Evolutionary conservation across 495 filamentous ascomycete species (phyloP), one percentile per base, ranked within the genome.

Genomic region (Neurospora sp.): DNA sequence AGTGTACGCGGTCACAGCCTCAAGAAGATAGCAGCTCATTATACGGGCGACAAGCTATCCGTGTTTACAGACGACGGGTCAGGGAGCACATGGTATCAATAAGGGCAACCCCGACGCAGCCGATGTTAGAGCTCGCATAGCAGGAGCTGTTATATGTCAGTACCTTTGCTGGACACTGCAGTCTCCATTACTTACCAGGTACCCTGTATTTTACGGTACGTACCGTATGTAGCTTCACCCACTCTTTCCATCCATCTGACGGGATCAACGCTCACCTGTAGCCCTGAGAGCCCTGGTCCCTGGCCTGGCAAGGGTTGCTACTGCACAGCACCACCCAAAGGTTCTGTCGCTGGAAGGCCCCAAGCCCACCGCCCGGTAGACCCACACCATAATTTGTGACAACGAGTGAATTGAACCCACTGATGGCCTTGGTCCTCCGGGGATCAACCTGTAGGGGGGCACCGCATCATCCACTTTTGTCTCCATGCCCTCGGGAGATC

Each of bases 351-450:
- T 35, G 54, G 54, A 66, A 66, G 66, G 72, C 20, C 39, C 72
- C 62, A 73, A 73, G 66, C 39, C 37, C 62, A 73, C 80, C 77
- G 75, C 79, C 76, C 62, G 78, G 76, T 75, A 74, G 84, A 82
- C 84, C 84, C 84, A 86, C 84, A 77, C 54, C 81, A 78, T 77
- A 82, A 82, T 84, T 82, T 85, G 82, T 84, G 81, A 85, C 84
- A 83, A 73, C 71, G 37, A 70, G 35, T 4, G 39, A 39, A 70
- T 23, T 39, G 69, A 41, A 76, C 73, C 75, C 70, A 75, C 75
- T 79, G 78, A 77, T 76, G 73, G 76, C 76, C 79, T 76, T 79
- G 79, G 76, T 82, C 76, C 76, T 78, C 81, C 83, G 84, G 82
- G 84, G 84, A 84, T 85, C 81, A 77, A 72, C 80, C 76, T 77